A percentile compares a stretch with the other conserved stretches of the same genome.
phyloP scores from a whole-genome alignment of 2,329 filamentous ascomycete species.

The Aspergillus tanneri region DNA sequence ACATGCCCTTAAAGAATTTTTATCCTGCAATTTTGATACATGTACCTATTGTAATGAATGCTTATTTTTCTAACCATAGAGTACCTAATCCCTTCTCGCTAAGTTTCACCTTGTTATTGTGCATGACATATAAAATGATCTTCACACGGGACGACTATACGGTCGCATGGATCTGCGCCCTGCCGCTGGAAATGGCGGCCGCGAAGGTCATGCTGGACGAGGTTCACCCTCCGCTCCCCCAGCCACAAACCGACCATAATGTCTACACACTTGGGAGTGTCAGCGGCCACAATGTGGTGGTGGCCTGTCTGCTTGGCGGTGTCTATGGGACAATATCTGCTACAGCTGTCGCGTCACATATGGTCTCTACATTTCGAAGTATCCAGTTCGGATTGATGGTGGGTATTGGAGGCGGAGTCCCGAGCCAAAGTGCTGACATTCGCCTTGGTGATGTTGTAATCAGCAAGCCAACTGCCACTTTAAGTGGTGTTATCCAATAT shows the following conservation, averaged over 20 bases:
- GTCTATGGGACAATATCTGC: constrained; percentile 25
- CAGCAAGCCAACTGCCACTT: constrained; percentile 18
- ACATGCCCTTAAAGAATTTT: too few species aligned
- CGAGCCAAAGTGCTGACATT: constrained; percentile 22
- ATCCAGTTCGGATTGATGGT: constrained; percentile 29
- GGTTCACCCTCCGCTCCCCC: constrained; percentile 16
- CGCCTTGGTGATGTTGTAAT: constrained; percentile 33
- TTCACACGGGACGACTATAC: constrained; percentile 25
- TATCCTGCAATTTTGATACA: too few species aligned
- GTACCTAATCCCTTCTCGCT: too few species aligned
- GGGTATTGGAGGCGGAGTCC: constrained; percentile 34
- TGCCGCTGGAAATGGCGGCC: constrained; percentile 30
- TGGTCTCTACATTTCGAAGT: constrained; percentile 26
- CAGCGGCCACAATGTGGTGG: constrained; percentile 24
- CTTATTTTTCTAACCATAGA: too few species aligned
- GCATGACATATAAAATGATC: too few species aligned
- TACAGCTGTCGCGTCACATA: constrained; percentile 22
- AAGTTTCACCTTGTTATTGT: too few species aligned
- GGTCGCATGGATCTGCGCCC: constrained; percentile 35
- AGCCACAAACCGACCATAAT: constrained; percentile 20
- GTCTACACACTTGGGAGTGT: constrained; percentile 26
- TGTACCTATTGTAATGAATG: too few species aligned
- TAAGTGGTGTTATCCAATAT: constrained; percentile 32
- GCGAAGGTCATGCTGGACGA: constrained; percentile 32
- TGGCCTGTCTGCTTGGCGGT: constrained; percentile 23